Percentiles rank a stretch among this genome's conserved stretches.
phyloP scores from a whole-genome alignment of 768 basidiomycete species.

The Rhizopogon vesiculosus region DNA sequence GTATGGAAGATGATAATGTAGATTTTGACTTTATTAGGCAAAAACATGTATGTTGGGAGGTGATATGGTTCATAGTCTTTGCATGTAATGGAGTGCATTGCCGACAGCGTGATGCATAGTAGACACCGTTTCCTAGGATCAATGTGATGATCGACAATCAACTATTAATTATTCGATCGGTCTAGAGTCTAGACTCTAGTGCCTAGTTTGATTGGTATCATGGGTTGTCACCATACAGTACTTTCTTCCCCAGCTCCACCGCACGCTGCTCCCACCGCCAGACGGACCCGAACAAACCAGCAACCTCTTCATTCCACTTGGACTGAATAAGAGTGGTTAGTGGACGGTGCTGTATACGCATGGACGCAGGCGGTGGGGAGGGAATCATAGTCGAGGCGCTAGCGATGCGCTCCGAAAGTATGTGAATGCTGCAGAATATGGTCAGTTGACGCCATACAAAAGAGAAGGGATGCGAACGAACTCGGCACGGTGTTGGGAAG shows the following conservation, averaged over 20 bases:
- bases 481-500: slow-evolving; percentile 53
- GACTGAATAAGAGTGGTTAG: slow-evolving; percentile 46
- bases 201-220: not conserved
- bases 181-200: slow-evolving; percentile 5
- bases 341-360: slow-evolving; percentile 43
- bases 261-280: slow-evolving; percentile 42
- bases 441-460: not conserved
- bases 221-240: slow-evolving; percentile 36
- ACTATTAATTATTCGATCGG: not conserved
- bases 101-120: not conserved
- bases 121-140: not conserved
- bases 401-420: slow-evolving; percentile 44
- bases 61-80: not conserved
- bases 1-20: slow-evolving; percentile 20
- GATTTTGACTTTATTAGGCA: not conserved
- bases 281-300: slow-evolving; percentile 37
- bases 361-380: slow-evolving; percentile 52
- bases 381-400: slow-evolving; percentile 42
- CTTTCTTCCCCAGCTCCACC: slow-evolving; percentile 40
- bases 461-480: slow-evolving; percentile 26
- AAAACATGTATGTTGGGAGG: not conserved
- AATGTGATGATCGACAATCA: not conserved
- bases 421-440: slow-evolving; percentile 37
- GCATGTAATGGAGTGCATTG: not conserved
- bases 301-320: slow-evolving; percentile 58